These are phyloP conservation scores for Ophiostoma montium DNA, from an alignment of 2,329 filamentous ascomycete genomes.

Conservation along the genomic window DNA sequence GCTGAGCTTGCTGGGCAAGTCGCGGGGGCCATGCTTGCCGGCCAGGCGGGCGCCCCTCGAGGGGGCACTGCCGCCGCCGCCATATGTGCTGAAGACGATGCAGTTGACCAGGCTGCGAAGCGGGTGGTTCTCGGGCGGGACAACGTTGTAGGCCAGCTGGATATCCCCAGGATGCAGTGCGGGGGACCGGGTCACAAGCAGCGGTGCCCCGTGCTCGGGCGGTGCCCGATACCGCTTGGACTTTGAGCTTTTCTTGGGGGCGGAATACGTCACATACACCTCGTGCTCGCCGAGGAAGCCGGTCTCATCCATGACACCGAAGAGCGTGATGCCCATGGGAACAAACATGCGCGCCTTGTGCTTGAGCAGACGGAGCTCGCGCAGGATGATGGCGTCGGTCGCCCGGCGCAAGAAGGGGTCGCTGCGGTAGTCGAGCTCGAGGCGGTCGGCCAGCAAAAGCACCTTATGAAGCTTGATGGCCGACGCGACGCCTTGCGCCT, in stretches of 20 bases:
- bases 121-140: slow-evolving; percentile 45
- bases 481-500: slow-evolving; percentile 44
- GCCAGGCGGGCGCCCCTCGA: background rate
- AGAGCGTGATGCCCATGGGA: slow-evolving; percentile 56
- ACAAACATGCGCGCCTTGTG: slow-evolving; percentile 66
- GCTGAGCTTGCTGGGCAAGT: slow-evolving; percentile 64
- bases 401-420: slow-evolving; percentile 58
- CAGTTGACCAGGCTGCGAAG: slow-evolving; percentile 54
- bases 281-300: slow-evolving; percentile 50
- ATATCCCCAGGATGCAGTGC: slow-evolving; percentile 73
- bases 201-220: slow-evolving; percentile 20
- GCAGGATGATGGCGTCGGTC: slow-evolving; percentile 56
- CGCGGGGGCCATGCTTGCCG: slow-evolving; percentile 29
- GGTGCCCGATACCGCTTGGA: slow-evolving; percentile 12
- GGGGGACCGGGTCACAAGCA: slow-evolving; percentile 65
- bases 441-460: slow-evolving; percentile 40
- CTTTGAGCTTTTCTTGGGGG: slow-evolving; percentile 1
- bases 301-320: slow-evolving; percentile 76
- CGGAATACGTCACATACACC: slow-evolving; percentile 43
- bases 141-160: slow-evolving; percentile 47
- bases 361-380: slow-evolving; percentile 60
- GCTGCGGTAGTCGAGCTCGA: slow-evolving; percentile 49
- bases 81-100: slow-evolving; percentile 61
- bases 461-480: slow-evolving; percentile 46
- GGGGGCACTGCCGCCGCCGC: slow-evolving; percentile 19